phyloP scores from a whole-genome alignment of 1,284 basidiomycete genomes.

The Boletus albobrunnescens region DNA sequence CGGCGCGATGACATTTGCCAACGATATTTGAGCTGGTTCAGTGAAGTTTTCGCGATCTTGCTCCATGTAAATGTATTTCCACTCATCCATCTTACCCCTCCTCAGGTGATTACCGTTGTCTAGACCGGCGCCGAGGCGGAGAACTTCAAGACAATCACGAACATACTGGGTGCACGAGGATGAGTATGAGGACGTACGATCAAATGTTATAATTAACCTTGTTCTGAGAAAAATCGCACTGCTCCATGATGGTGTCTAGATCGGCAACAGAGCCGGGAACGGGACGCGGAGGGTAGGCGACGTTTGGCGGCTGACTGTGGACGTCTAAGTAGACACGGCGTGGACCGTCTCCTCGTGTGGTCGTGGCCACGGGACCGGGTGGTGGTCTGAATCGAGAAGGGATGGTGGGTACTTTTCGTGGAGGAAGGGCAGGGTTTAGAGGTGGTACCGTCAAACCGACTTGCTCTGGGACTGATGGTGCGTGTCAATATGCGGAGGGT shows the following conservation, averaged over 20 bases:
- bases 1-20: conserved; percentile 29
- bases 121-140: conserved; percentile 62
- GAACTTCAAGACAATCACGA: conserved; percentile 71
- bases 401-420: conserved; percentile 40
- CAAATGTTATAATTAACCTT: conserved; percentile 50
- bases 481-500: conserved; percentile 1
- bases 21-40: conserved; percentile 28
- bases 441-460: conserved; percentile 56
- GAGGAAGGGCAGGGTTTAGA: conserved; percentile 70
- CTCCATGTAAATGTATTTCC: conserved; percentile 66
- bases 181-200: conserved; percentile 9
- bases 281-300: conserved; percentile 81
- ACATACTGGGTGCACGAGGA: conserved; percentile 52
- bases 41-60: conserved; percentile 42
- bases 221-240: conserved; percentile 80
- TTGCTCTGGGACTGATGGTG: conserved; percentile 62
- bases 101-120: conserved; percentile 58
- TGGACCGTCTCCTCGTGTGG: conserved; percentile 66
- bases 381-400: conserved; percentile 45
- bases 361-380: conserved; percentile 40
- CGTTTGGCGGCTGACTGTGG: conserved; percentile 50
- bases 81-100: conserved; percentile 55
- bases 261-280: conserved; percentile 79
- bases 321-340: conserved; percentile 75
- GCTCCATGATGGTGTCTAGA: conserved; percentile 81